Evolutionary conservation across 2,329 filamentous ascomycete genomes (phyloP).

Genomic region (Daldinia sp.): DNA sequence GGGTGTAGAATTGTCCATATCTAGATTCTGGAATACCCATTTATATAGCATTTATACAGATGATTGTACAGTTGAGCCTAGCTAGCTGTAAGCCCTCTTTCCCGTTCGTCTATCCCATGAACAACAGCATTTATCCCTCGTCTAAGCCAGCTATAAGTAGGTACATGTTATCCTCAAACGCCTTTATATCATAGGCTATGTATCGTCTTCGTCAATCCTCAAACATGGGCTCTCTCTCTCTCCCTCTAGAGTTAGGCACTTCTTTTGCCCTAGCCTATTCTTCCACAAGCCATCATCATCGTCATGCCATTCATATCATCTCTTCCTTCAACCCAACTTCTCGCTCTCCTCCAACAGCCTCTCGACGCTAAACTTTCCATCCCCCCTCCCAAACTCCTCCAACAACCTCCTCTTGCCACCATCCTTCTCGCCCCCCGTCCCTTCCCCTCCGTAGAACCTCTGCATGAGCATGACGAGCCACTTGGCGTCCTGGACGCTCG

Average conservation of each 20-base stretch:
- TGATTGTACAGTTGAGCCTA: conserved; percentile 27
- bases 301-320: background rate
- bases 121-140: conserved; percentile 6
- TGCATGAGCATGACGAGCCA: conserved; percentile 95
- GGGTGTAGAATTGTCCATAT: conserved; percentile 7
- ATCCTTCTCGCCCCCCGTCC: conserved; percentile 65
- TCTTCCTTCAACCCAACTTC: conserved; percentile 68
- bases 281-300: background rate
- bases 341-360: conserved; percentile 90
- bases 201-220: background rate
- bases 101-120: conserved; percentile 14
- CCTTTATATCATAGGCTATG: conserved; percentile 11
- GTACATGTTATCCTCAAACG: background rate
- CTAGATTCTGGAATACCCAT: conserved; percentile 27
- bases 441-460: conserved; percentile 80
- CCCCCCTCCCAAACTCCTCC: conserved; percentile 84
- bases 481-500: conserved; percentile 83
- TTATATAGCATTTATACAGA: conserved; percentile 24
- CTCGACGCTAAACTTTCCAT: conserved; percentile 83
- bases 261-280: background rate
- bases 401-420: conserved; percentile 77
- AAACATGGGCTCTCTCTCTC: background rate
- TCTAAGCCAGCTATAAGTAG: background rate
- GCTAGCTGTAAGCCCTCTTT: background rate
- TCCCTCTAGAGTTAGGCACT: too few species aligned